Conservation (phyloP, 495 filamentous ascomycete species). For the Neurospora tetrasperma region DNA sequence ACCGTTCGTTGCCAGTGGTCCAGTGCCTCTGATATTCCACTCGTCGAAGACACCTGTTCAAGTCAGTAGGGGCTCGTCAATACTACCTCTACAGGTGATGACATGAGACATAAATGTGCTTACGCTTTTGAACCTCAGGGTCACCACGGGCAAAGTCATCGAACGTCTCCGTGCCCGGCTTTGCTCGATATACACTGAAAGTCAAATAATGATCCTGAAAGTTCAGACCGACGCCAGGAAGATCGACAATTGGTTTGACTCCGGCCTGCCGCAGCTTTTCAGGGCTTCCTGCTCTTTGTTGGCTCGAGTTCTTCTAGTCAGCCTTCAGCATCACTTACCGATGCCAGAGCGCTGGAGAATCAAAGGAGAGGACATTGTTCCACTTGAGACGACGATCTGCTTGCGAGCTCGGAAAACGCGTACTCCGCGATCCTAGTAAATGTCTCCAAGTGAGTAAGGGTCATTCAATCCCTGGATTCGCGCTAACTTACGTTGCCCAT, state of each 20-base stretch:
- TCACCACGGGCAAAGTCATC: constrained; percentile 73
- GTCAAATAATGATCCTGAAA: constrained; percentile 84
- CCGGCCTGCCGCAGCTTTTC: constrained; percentile 61
- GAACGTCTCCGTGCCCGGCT: constrained; percentile 68
- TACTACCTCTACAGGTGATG: no score
- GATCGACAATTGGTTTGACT: constrained; percentile 60
- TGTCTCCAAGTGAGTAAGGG: constrained; percentile 14
- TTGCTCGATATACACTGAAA: constrained; percentile 64
- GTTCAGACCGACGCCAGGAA: constrained; percentile 74
- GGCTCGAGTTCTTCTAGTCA: neutral
- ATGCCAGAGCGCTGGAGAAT: constrained; percentile 70
- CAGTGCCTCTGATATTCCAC: constrained; percentile 71
- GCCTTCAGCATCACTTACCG: constrained; percentile 7
- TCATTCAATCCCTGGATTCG: neutral
- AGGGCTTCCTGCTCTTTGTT: constrained; percentile 38
- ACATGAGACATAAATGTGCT: neutral
- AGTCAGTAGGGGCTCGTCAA: neutral
- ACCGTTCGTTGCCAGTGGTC: constrained; percentile 71
- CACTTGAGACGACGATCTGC: constrained; percentile 68
- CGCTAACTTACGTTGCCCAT: constrained; percentile 8
- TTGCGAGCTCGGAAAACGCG: constrained; percentile 60
- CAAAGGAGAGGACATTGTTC: constrained; percentile 68
- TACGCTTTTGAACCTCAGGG: constrained; percentile 55
- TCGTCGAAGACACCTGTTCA: constrained; percentile 50
- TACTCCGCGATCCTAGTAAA: constrained; percentile 19